Percentiles rank a stretch among this genome's conserved stretches.
Conservation (phyloP, 176 grass and related monocot genomes). For the Aegilops longissima region DNA sequence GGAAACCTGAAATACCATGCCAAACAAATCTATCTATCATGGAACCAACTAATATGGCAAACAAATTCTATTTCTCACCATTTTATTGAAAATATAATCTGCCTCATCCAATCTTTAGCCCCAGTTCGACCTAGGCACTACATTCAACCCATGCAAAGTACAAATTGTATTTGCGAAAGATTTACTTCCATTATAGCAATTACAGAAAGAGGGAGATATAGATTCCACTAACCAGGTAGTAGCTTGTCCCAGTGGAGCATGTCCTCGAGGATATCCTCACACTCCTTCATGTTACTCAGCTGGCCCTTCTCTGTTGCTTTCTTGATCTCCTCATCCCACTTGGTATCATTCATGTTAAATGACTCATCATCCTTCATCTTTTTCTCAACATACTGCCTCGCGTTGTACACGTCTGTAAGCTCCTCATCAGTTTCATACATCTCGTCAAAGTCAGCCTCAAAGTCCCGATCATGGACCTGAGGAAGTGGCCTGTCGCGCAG, state of each 20-base stretch:
- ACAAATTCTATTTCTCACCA: background rate
- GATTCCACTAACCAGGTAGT: slow-evolving; percentile 64
- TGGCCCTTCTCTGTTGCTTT: slow-evolving; percentile 44
- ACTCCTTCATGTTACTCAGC: slow-evolving; percentile 65
- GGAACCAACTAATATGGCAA: background rate
- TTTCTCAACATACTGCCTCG: slow-evolving; percentile 79
- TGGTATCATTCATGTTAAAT: slow-evolving; percentile 75
- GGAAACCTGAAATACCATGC: background rate
- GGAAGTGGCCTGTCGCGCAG: slow-evolving; percentile 42
- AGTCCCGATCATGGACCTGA: slow-evolving; percentile 48
- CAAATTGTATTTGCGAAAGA: slow-evolving; percentile 7
- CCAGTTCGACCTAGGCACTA: background rate
- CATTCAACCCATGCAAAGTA: slow-evolving; percentile 12
- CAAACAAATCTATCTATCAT: slow-evolving; percentile 11
- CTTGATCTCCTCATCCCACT: slow-evolving; percentile 64
- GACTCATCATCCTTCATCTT: slow-evolving; percentile 56
- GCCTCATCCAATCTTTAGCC: background rate
- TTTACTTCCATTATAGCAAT: background rate
- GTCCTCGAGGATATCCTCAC: slow-evolving; percentile 84
- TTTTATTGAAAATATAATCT: background rate
- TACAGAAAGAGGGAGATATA: background rate
- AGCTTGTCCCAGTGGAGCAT: slow-evolving; percentile 86
- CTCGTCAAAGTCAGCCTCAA: slow-evolving; percentile 68
- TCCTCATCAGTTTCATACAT: slow-evolving; percentile 66
- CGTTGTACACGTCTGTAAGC: slow-evolving; percentile 73